Percentiles rank a stretch among this genome's conserved stretches.
Evolutionary conservation across 2,329 filamentous ascomycete genomes (phyloP).

Genomic region (Fusarium nelsonii): DNA sequence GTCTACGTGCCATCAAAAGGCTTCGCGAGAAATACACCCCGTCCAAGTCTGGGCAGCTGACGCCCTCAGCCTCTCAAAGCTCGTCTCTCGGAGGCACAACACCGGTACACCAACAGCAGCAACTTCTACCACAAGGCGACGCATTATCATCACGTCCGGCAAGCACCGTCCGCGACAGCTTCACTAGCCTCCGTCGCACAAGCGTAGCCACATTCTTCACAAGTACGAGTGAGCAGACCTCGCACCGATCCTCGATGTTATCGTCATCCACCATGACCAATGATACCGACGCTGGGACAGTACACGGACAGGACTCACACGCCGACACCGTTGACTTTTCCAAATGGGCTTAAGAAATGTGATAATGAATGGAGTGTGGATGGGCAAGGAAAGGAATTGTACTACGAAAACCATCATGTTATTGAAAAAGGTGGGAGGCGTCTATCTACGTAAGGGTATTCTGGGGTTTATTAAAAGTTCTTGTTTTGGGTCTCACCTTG

Average conservation of each 20-base stretch:
- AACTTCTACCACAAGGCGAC: constrained; percentile 40
- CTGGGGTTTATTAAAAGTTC: constrained; percentile 45
- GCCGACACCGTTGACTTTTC: constrained; percentile 57
- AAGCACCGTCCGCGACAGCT: constrained; percentile 69
- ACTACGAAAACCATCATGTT: constrained; percentile 29
- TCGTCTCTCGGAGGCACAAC: constrained; percentile 47
- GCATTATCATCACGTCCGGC: constrained; percentile 55
- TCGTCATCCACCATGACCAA: constrained; percentile 66
- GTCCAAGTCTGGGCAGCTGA: constrained; percentile 53
- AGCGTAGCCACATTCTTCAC: constrained; percentile 75
- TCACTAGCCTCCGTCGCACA: constrained; percentile 70
- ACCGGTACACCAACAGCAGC: constrained; percentile 41
- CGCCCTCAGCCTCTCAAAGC: constrained; percentile 49
- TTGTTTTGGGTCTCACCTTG: constrained; percentile 41
- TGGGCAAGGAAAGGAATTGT: constrained; percentile 22
- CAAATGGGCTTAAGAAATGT: constrained; percentile 52
- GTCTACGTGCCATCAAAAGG: constrained; percentile 85
- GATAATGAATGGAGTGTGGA: constrained; percentile 2
- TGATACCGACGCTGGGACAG: constrained; percentile 63
- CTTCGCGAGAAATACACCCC: constrained; percentile 77
- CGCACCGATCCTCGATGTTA: constrained; percentile 70
- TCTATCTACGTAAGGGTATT: constrained; percentile 50
- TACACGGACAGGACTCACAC: constrained; percentile 49
- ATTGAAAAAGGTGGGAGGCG: constrained; percentile 32
- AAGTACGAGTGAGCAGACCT: constrained; percentile 66